phyloP scores from a whole-genome alignment of 768 basidiomycete genomes.

The Pluteus cervinus region DNA sequence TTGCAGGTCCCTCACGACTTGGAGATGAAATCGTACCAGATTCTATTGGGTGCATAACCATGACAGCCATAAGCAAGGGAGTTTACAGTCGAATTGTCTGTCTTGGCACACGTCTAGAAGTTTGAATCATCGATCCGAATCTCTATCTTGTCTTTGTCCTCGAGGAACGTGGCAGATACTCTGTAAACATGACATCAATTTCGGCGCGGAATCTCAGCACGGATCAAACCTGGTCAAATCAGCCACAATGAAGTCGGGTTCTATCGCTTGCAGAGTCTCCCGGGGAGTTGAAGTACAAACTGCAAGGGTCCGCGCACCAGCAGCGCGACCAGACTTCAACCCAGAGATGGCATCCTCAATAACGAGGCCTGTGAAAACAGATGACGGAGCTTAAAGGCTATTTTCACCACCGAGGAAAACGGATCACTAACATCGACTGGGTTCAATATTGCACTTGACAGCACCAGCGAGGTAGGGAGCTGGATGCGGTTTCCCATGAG shows the following conservation, averaged over 20 bases:
- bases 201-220: not conserved
- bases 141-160: too few species aligned
- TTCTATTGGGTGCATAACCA: too few species aligned
- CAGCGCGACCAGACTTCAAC: constrained; percentile 64
- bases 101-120: too few species aligned
- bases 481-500: constrained; percentile 79
- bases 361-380: constrained; percentile 55
- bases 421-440: constrained; percentile 45
- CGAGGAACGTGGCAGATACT: too few species aligned
- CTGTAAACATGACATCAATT: not conserved
- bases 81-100: too few species aligned
- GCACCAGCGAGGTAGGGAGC: constrained; percentile 85
- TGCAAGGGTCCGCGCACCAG: constrained; percentile 71
- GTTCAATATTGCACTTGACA: constrained; percentile 43
- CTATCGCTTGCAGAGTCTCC: constrained; percentile 44
- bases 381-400: not conserved
- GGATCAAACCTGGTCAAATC: constrained; percentile 58
- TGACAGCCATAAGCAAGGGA: too few species aligned
- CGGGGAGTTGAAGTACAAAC: constrained; percentile 77
- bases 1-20: too few species aligned
- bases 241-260: constrained; percentile 60
- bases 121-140: too few species aligned
- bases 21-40: too few species aligned
- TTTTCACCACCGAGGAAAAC: not conserved
- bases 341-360: constrained; percentile 90